Percentiles rank a stretch among this genome's conserved stretches.
Evolutionary conservation across 2,329 filamentous ascomycete species (phyloP).

Genomic region (Plectosphaerella sp.): DNA sequence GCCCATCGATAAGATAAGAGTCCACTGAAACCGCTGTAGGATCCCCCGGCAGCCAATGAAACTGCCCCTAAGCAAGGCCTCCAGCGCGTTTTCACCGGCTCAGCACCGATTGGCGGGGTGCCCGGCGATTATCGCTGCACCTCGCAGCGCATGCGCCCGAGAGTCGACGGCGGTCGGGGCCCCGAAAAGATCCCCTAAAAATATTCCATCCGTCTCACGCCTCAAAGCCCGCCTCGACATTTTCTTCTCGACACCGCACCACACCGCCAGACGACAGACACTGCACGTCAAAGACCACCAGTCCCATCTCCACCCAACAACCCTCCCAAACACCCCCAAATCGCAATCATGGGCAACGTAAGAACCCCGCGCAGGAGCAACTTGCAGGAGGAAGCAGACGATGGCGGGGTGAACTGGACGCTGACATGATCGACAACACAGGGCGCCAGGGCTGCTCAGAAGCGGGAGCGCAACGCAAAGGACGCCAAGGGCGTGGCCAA

Average conservation of each 20-base stretch:
- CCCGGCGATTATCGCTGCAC: no score
- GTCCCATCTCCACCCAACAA: not conserved
- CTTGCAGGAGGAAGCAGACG: no score
- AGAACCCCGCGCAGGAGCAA: not conserved
- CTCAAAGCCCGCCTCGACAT: not conserved
- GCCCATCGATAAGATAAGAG: no score
- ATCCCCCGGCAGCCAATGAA: not conserved
- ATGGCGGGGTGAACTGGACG: not conserved
- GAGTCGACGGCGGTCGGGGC: not conserved
- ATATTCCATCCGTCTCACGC: not conserved
- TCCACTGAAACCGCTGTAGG: not conserved
- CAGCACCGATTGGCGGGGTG: not conserved
- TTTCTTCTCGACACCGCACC: not conserved
- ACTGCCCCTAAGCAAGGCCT: no score
- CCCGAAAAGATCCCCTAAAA: not conserved
- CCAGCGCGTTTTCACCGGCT: not conserved
- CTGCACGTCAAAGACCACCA: constrained; percentile 8
- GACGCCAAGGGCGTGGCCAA: constrained; percentile 52
- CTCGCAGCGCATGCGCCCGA: not conserved
- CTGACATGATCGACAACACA: constrained; percentile 17
- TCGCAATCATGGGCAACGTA: constrained; percentile 8
- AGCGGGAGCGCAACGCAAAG: constrained; percentile 69
- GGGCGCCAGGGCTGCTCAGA: constrained; percentile 65
- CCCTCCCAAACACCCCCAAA: not conserved
- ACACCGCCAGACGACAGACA: not conserved